phyloP scores from a whole-genome alignment of 257 asterid genomes.

The Nicotiana undulata region DNA sequence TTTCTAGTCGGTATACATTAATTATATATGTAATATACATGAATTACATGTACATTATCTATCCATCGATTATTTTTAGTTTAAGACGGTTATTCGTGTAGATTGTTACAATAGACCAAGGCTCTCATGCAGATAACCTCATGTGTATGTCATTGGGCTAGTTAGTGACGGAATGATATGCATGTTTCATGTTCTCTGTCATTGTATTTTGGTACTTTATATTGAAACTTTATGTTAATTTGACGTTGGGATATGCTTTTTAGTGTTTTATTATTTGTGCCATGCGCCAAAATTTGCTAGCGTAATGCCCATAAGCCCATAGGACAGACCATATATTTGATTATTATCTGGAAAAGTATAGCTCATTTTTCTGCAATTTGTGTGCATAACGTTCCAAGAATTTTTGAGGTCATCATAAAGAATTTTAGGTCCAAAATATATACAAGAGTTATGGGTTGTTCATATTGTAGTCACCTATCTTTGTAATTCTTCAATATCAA shows the following conservation, averaged over 20 bases:
- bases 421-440: neutral
- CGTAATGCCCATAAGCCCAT: conserved; percentile 15
- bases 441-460: neutral
- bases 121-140: no score
- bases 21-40: no score
- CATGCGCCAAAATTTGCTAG: conserved; percentile 11
- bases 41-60: no score
- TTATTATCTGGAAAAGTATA: neutral
- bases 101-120: neutral
- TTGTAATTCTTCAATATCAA: neutral
- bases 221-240: neutral
- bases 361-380: neutral
- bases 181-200: conserved; percentile 9
- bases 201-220: conserved; percentile 7
- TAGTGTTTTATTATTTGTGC: neutral
- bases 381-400: neutral
- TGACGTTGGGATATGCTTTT: conserved; percentile 1
- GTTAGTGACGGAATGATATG: neutral
- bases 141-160: neutral
- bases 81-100: no score
- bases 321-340: neutral
- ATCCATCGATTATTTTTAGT: no score
- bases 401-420: neutral
- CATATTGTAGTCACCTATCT: neutral
- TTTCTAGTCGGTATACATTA: no score